These are phyloP conservation scores for Hepatocystis sp. DNA, from an alignment of 169 alveolate genomes.

Conservation along the genomic window DNA sequence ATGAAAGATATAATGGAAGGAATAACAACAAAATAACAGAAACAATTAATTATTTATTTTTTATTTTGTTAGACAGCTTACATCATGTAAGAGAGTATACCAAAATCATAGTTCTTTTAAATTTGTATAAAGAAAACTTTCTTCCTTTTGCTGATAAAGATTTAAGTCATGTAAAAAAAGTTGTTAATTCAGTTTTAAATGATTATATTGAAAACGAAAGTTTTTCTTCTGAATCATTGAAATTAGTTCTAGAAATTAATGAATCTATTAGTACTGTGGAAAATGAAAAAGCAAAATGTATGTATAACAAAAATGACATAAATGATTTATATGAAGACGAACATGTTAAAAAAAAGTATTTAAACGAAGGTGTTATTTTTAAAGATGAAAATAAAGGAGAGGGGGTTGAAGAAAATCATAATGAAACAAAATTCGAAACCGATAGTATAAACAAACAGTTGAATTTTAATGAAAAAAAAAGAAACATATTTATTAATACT, in stretches of 20 bases:
- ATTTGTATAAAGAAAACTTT: slow-evolving; percentile 41
- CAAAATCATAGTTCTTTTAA: slow-evolving; percentile 41
- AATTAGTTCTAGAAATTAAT: slow-evolving; percentile 49
- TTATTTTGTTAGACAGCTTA: slow-evolving; percentile 54
- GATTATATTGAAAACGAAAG: slow-evolving; percentile 6
- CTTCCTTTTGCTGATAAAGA: slow-evolving; percentile 18
- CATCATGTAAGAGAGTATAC: slow-evolving; percentile 51
- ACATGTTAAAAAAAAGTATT: not conserved
- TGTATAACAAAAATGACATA: slow-evolving; percentile 15
- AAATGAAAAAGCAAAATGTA: slow-evolving; percentile 23
- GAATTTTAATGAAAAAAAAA: slow-evolving; percentile 5
- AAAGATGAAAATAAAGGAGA: slow-evolving; percentile 27
- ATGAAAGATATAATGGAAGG: too few species aligned
- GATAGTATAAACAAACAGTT: too few species aligned
- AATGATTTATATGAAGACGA: slow-evolving; percentile 4
- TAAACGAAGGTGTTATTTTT: slow-evolving; percentile 5
- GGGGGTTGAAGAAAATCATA: not conserved
- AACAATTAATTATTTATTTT: slow-evolving; percentile 46
- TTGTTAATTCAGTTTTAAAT: slow-evolving; percentile 43
- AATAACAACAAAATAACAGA: too few species aligned
- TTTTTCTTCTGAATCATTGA: slow-evolving; percentile 14
- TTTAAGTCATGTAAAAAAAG: slow-evolving; percentile 35
- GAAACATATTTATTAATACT: not conserved
- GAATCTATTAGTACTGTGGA: slow-evolving; percentile 58
- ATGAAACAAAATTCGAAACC: too few species aligned